A percentile compares a stretch with the other conserved stretches of the same genome.
These are phyloP conservation scores for Cyberlindnera euphorbiae DNA, from an alignment of 805 yeast species.

Conservation along the genomic window DNA sequence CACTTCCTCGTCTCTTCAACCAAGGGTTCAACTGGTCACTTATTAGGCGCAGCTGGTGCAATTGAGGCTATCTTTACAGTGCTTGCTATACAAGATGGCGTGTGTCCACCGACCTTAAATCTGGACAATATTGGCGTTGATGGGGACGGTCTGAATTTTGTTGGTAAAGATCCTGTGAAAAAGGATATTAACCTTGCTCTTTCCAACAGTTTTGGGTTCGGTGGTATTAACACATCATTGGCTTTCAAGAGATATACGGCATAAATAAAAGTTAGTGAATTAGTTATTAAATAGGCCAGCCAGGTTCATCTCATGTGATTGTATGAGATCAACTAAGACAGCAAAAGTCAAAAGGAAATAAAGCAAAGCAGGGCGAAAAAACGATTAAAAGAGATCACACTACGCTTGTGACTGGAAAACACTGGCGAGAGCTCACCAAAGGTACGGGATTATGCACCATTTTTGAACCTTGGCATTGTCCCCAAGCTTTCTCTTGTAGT, in stretches of 20 bases:
- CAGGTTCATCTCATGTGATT: background rate
- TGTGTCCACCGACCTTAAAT: conserved; percentile 80
- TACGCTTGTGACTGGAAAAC: background rate
- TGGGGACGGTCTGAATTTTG: conserved; percentile 50
- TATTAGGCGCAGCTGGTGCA: conserved; percentile 94
- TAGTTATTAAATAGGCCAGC: background rate
- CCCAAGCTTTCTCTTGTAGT: conserved; percentile 31
- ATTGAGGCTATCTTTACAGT: conserved; percentile 84
- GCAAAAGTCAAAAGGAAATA: background rate
- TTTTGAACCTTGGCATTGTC: conserved; percentile 19
- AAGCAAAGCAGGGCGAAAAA: background rate
- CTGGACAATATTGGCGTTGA: conserved; percentile 49
- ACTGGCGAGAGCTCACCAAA: conserved; percentile 27
- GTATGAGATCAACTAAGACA: background rate
- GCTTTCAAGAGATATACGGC: conserved; percentile 38
- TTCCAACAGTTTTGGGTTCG: conserved; percentile 94
- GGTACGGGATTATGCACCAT: conserved; percentile 36
- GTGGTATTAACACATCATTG: conserved; percentile 87
- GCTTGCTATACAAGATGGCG: conserved; percentile 50
- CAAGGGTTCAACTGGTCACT: conserved; percentile 91
- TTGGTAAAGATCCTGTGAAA: conserved; percentile 42
- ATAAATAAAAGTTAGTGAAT: background rate
- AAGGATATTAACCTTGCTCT: conserved; percentile 53
- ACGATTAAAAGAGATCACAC: background rate
- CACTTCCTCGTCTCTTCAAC: conserved; percentile 64